Evolutionary conservation across 192 early-diverging fungal species (phyloP).

Genomic region (Backusella morwellensis): DNA sequence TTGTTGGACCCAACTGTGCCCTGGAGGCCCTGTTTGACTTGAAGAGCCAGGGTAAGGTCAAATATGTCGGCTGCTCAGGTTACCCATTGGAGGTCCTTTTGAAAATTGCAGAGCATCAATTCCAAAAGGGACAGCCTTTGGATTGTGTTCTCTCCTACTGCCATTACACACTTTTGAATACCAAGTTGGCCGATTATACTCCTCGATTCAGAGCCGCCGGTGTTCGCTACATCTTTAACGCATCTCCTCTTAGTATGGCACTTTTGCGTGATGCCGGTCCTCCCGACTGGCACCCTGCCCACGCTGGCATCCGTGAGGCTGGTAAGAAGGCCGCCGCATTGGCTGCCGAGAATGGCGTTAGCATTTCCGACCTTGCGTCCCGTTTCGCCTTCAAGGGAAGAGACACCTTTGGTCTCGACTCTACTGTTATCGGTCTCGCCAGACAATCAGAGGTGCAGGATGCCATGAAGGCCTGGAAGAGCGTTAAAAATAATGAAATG

Average conservation of each 20-base stretch:
- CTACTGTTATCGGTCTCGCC: constrained; percentile 49
- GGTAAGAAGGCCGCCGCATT: constrained; percentile 45
- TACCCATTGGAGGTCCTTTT: constrained; percentile 66
- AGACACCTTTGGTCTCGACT: constrained; percentile 32
- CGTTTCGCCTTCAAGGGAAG: constrained; percentile 44
- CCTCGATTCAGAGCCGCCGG: constrained; percentile 52
- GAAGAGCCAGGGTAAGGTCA: constrained; percentile 55
- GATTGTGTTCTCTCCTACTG: constrained; percentile 70
- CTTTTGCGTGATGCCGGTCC: constrained; percentile 46
- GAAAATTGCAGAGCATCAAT: constrained; percentile 53
- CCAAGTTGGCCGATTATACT: constrained; percentile 47
- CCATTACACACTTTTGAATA: constrained; percentile 69
- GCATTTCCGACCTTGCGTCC: constrained; percentile 57
- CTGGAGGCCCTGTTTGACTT: constrained; percentile 54
- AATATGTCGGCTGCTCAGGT: constrained; percentile 66
- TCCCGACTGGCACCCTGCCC: constrained; percentile 72
- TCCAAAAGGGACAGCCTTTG: constrained; percentile 50
- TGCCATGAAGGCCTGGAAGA: constrained; percentile 35
- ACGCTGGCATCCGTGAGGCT: constrained; percentile 42
- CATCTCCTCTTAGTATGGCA: constrained; percentile 73
- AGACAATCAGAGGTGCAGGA: constrained; percentile 47
- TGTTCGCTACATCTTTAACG: constrained; percentile 60
- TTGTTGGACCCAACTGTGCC: constrained; percentile 45
- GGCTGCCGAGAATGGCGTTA: constrained; percentile 34
- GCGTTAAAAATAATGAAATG: constrained; percentile 25